phyloP scores from a whole-genome alignment of 2,329 filamentous ascomycete genomes.

The Talaromyces sp. region DNA sequence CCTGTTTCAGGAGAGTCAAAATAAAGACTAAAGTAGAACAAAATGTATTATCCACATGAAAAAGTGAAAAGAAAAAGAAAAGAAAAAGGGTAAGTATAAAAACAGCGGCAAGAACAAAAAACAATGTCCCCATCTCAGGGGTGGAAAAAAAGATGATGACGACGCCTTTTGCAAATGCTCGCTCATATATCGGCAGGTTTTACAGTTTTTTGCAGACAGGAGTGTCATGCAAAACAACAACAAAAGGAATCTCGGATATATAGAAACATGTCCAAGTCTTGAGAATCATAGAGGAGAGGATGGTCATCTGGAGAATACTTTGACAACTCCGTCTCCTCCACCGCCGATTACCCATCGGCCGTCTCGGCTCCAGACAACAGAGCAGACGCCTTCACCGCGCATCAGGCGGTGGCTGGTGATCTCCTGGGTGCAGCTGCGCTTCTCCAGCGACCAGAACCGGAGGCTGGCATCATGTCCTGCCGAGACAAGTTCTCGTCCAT shows the following conservation, averaged over 20 bases:
- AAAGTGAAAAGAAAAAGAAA: background rate
- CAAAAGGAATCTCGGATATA: background rate
- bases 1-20: background rate
- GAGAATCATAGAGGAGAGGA: background rate
- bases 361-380: constrained; percentile 92
- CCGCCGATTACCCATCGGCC: constrained; percentile 91
- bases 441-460: constrained; percentile 95
- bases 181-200: constrained; percentile 9
- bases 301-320: constrained; percentile 62
- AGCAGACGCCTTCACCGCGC: constrained; percentile 92
- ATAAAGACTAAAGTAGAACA: background rate
- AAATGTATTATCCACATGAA: background rate
- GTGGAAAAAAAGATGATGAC: background rate
- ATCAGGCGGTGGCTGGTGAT: constrained; percentile 89
- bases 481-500: constrained; percentile 89
- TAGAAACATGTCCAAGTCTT: background rate
- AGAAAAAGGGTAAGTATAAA: background rate
- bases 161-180: constrained; percentile 12
- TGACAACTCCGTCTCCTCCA: constrained; percentile 91
- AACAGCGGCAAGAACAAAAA: constrained; percentile 6
- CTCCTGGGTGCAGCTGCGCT: constrained; percentile 90
- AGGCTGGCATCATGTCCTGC: constrained; percentile 93
- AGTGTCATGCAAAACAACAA: background rate
- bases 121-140: constrained; percentile 2
- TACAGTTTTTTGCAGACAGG: background rate